Conservation (phyloP, 2,329 filamentous ascomycete genomes). For the Nemania bipapillata region DNA sequence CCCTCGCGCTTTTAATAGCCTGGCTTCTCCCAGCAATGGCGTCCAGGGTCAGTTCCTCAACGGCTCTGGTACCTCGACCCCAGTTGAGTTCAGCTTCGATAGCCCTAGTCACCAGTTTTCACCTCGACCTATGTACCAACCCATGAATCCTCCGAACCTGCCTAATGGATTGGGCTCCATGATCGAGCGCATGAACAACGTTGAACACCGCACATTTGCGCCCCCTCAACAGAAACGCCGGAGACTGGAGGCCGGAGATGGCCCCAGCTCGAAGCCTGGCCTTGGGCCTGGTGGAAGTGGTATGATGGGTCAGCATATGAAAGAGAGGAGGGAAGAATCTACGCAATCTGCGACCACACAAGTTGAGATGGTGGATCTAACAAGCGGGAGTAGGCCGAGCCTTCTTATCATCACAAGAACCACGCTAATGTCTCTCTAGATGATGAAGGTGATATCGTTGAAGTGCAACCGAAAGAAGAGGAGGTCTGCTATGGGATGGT, state of each 20-base stretch:
- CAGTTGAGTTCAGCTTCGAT: constrained; percentile 57
- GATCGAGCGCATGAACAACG: constrained; percentile 80
- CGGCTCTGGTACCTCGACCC: constrained; percentile 50
- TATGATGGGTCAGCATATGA: constrained; percentile 73
- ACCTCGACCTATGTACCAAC: constrained; percentile 31
- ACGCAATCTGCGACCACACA: constrained; percentile 42
- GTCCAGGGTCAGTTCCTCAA: constrained; percentile 43
- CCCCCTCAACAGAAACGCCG: constrained; percentile 71
- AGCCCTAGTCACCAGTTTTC: constrained; percentile 44
- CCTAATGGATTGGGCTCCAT: constrained; percentile 65
- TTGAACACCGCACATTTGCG: constrained; percentile 70
- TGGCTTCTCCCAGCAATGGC: constrained; percentile 29
- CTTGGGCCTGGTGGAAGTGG: constrained; percentile 63
- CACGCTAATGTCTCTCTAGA: constrained; percentile 46
- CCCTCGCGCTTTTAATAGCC: constrained; percentile 52
- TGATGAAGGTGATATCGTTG: constrained; percentile 68
- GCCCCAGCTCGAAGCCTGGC: constrained; percentile 55
- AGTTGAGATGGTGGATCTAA: constrained; percentile 67
- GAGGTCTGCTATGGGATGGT: constrained; percentile 85
- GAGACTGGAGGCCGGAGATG: constrained; percentile 64
- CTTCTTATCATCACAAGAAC: constrained; percentile 29
- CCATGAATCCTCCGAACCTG: neutral
- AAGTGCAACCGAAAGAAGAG: constrained; percentile 69
- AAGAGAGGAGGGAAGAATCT: constrained; percentile 64
- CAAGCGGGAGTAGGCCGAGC: constrained; percentile 58